Evolutionary conservation across 805 yeast species (phyloP), one percentile per base, ranked within the genome.

Genomic region (Lipomyces spencermartinsiae): DNA sequence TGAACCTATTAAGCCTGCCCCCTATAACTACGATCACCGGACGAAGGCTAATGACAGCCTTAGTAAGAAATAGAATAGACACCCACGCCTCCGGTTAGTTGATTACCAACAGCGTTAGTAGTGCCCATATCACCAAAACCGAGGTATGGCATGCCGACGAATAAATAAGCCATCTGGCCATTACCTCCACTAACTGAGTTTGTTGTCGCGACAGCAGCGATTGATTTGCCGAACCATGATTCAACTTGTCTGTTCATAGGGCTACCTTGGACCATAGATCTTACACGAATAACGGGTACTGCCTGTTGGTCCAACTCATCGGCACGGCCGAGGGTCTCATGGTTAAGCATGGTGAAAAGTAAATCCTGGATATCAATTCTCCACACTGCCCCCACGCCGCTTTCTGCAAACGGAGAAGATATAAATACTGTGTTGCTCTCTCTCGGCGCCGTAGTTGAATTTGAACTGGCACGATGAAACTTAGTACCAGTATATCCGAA

Each of bases 371-470:
- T 62, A 16, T 76, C 64, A 0, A 84, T 64, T 46, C 73, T 71
- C 83, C 87, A 87, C 2, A 87, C 76, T 0, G 83, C 82, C 0
- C 87, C 89, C 64, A 75, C 75, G 1, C 84, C 85, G 35, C 74
- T 74, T 19, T 66, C 74, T 12, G 81, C 82, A 19, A 77, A 78
- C 0, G 86, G 84, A 0, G 86, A 81, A 0, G 86, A 78, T 1
- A 84, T 72, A 61, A 77, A 77, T 29, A 84, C 66, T 2, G 51
- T 54, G 72, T 7, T 66, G 59, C 16, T 57, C 57, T n/a, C 59
- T 49, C 9, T 39, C 57, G 53, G 54, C 2, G 22, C 53, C 4
- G 19, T 16, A 16, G n/a, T 19, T 34, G 6, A 31, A 31, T 22
- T 35, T 5, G 72, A 69, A 16, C 71, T 70, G 29, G 70, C 62